These are phyloP conservation scores for Stagonosporopsis vannaccii DNA, from an alignment of 2,329 filamentous ascomycete genomes.

Conservation along the genomic window DNA sequence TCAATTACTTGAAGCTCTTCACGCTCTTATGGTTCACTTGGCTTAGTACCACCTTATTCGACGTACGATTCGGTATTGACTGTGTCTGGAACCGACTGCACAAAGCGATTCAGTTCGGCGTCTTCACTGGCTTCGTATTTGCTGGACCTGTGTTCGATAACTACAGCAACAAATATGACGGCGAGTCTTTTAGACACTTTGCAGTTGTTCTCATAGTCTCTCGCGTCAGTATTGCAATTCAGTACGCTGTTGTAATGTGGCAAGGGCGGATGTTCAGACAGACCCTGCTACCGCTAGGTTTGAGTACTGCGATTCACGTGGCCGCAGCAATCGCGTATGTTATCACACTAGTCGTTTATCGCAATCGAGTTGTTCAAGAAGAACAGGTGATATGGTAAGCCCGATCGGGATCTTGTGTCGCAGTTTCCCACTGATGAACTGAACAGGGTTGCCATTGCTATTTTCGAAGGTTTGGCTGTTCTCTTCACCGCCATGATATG, in stretches of 20 bases:
- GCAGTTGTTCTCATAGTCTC: constrained; percentile 29
- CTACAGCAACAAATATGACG: constrained; percentile 26
- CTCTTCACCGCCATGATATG: constrained; percentile 47
- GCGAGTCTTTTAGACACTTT: constrained; percentile 25
- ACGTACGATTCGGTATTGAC: constrained; percentile 70
- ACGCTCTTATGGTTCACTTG: constrained; percentile 71
- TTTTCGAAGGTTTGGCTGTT: constrained; percentile 30
- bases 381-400: constrained; percentile 31
- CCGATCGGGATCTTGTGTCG: no score
- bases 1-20: constrained; percentile 61
- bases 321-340: constrained; percentile 24
- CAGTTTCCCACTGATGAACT: constrained; percentile 1
- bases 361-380: constrained; percentile 17
- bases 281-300: constrained; percentile 27
- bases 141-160: constrained; percentile 56
- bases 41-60: constrained; percentile 68
- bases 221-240: constrained; percentile 24
- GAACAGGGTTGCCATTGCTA: constrained; percentile 27
- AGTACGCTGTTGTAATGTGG: constrained; percentile 34
- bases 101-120: constrained; percentile 67
- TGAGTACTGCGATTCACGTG: constrained; percentile 26
- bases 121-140: constrained; percentile 70
- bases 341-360: constrained; percentile 23
- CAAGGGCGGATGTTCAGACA: constrained; percentile 31
- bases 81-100: constrained; percentile 68